Conservation (phyloP, 805 yeast species). For the Saturnispora galanensis region DNA sequence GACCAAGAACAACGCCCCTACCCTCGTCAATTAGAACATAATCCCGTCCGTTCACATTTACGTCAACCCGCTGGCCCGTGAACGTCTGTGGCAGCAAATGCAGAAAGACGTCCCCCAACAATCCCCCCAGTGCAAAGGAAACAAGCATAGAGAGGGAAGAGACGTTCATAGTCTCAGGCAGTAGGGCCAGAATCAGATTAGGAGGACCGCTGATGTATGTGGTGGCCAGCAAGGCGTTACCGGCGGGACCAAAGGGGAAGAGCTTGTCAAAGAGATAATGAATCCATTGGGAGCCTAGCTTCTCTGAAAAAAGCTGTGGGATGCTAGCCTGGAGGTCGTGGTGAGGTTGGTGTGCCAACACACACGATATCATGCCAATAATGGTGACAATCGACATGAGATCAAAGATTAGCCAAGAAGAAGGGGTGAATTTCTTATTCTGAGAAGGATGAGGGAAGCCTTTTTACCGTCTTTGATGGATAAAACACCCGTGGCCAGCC, state of each 20-base stretch:
- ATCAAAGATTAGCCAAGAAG: background rate
- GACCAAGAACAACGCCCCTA: conserved; percentile 40
- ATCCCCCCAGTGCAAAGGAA: conserved; percentile 67
- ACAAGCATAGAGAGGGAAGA: conserved; percentile 44
- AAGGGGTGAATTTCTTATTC: background rate
- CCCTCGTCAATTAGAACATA: conserved; percentile 40
- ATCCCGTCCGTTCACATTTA: conserved; percentile 15
- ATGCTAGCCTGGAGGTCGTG: background rate
- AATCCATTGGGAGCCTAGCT: conserved; percentile 11
- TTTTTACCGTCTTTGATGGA: background rate
- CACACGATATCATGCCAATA: background rate
- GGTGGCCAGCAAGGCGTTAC: conserved; percentile 55
- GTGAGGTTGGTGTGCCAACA: background rate
- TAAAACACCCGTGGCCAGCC: conserved; percentile 4
- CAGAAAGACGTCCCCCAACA: conserved; percentile 64
- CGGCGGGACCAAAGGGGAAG: conserved; percentile 48
- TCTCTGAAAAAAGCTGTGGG: background rate
- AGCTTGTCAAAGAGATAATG: conserved; percentile 32
- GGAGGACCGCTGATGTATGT: conserved; percentile 59
- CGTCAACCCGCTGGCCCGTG: conserved; percentile 38
- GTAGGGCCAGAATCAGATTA: conserved; percentile 41
- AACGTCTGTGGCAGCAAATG: conserved; percentile 66
- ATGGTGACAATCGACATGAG: too few species aligned
- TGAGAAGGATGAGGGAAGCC: background rate
- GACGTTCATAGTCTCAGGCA: conserved; percentile 49